Percentiles rank a stretch among this genome's conserved stretches.
These are phyloP conservation scores for Penicillium chermesinum DNA, from an alignment of 495 filamentous ascomycete genomes.

Conservation along the genomic window DNA sequence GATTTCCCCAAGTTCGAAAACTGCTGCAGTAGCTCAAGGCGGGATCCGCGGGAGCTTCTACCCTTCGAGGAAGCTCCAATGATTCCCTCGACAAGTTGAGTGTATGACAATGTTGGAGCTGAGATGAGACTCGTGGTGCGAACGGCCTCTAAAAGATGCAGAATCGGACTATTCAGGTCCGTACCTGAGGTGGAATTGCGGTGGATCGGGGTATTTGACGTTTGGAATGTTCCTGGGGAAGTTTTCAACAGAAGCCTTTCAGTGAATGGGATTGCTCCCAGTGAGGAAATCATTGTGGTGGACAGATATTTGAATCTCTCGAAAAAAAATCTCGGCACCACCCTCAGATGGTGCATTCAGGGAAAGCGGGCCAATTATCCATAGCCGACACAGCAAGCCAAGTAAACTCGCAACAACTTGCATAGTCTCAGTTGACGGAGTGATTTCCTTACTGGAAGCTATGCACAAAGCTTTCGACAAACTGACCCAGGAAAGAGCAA, in stretches of 20 bases:
- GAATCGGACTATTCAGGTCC: constrained; percentile 32
- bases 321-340: constrained; percentile 46
- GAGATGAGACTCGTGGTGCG: constrained; percentile 16
- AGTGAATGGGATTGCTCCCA: constrained; percentile 72
- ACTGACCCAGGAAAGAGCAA: constrained; percentile 60
- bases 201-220: constrained; percentile 46
- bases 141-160: constrained; percentile 39
- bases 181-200: constrained; percentile 21
- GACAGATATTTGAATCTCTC: constrained; percentile 57
- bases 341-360: constrained; percentile 29
- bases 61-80: constrained; percentile 50
- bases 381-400: constrained; percentile 60
- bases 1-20: constrained; percentile 28
- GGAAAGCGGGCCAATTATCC: constrained; percentile 45
- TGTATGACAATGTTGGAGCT: constrained; percentile 27
- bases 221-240: constrained; percentile 38
- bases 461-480: constrained; percentile 65
- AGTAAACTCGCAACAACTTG: constrained; percentile 69
- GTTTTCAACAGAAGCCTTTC: constrained; percentile 59
- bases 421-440: constrained; percentile 76
- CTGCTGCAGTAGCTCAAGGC: constrained; percentile 42
- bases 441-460: constrained; percentile 85
- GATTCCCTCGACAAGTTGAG: constrained; percentile 26
- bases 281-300: constrained; percentile 52
- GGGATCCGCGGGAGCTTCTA: constrained; percentile 39